Conservation (phyloP, 352 stramenopile genomes). For the Phytopythium boreale region DNA sequence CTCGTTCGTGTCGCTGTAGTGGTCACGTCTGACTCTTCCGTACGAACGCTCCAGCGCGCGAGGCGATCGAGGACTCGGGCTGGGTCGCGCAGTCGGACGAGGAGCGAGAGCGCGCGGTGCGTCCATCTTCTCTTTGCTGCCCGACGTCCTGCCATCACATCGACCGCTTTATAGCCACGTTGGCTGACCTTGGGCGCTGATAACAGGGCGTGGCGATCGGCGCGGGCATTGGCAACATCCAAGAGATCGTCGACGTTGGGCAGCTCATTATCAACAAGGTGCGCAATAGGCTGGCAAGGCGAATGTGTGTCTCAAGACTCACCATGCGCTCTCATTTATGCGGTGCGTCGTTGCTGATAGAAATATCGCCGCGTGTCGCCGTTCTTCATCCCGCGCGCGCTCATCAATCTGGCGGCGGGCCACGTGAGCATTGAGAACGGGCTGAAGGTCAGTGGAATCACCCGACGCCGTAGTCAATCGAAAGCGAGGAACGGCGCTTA, state of each 20-base stretch:
- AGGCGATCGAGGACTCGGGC: constrained; percentile 77
- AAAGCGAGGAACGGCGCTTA: neutral
- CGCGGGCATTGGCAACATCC: constrained; percentile 84
- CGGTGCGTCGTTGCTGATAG: constrained; percentile 18
- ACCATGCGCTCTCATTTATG: no score
- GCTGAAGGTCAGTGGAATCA: constrained; percentile 56
- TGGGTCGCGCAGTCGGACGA: constrained; percentile 62
- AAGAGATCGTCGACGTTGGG: constrained; percentile 80
- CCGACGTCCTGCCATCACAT: neutral
- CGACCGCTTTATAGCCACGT: neutral
- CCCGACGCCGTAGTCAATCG: neutral
- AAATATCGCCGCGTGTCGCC: constrained; percentile 90
- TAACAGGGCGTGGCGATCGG: constrained; percentile 81
- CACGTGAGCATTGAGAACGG: constrained; percentile 91
- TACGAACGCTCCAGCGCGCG: constrained; percentile 35
- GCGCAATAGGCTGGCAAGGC: neutral
- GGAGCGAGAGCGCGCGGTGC: constrained; percentile 61
- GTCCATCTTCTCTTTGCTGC: neutral
- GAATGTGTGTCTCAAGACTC: neutral
- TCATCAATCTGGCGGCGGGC: constrained; percentile 92
- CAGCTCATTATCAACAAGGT: constrained; percentile 66
- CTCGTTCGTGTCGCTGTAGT: neutral
- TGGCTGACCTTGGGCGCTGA: neutral
- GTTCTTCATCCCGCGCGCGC: constrained; percentile 93
- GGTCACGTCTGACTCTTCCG: neutral